These are phyloP conservation scores for Edaphochlamys debaryana DNA, from an alignment of 139 green algal genomes.

Conservation along the genomic window DNA sequence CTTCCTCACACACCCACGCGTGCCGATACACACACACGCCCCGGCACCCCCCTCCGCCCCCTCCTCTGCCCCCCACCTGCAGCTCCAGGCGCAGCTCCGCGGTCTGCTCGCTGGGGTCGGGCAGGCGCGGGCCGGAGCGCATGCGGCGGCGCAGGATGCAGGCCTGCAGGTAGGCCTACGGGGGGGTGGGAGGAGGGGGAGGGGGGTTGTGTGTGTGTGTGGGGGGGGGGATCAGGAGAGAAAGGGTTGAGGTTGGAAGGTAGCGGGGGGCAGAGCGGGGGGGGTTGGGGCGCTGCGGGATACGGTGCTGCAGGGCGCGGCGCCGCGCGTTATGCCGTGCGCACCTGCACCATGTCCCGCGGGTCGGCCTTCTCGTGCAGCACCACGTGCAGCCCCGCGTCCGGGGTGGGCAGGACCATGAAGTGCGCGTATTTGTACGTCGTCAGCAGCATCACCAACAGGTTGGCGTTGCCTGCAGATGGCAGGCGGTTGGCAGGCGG, in stretches of 20 bases:
- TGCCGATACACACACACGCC: background rate
- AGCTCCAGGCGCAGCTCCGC: conserved; percentile 28
- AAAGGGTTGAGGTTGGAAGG: too few relatives aligned
- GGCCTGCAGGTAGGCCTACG: conserved; percentile 37
- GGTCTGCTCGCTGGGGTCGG: background rate
- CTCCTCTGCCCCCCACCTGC: conserved; percentile 1
- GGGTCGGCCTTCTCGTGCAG: conserved; percentile 61
- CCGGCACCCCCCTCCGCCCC: background rate
- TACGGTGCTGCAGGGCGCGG: too few relatives aligned
- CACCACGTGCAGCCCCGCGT: conserved; percentile 54
- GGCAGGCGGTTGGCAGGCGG: background rate
- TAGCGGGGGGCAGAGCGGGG: too few relatives aligned
- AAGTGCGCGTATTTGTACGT: conserved; percentile 54
- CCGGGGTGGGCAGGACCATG: conserved; percentile 47
- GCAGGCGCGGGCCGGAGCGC: background rate
- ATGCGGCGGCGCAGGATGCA: conserved; percentile 52
- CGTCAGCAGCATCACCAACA: conserved; percentile 63
- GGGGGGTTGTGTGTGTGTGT: too few relatives aligned
- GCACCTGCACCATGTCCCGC: conserved; percentile 59
- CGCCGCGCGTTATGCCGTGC: too few relatives aligned
- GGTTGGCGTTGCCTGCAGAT: conserved; percentile 30
- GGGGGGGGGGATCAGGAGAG: too few relatives aligned
- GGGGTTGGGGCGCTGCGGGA: too few relatives aligned
- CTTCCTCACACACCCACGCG: background rate
- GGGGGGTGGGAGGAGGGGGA: background rate